Conservation (phyloP, 176 grass and related monocot species). For the Raddia distichophylla region DNA sequence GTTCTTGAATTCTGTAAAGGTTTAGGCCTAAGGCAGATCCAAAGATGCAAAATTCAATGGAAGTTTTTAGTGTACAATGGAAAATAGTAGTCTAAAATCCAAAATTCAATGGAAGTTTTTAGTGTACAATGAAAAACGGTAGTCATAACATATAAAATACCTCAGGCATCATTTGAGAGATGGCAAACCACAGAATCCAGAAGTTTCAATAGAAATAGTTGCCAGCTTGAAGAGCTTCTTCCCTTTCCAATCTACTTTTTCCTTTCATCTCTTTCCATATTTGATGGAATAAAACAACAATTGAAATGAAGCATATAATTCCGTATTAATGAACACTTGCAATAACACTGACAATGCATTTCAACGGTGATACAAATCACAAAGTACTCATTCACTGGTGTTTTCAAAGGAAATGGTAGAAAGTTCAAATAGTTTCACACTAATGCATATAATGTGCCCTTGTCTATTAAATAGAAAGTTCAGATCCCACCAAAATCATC, state of each 20-base stretch:
- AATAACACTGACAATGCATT: constrained; percentile 36
- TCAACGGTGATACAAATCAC: constrained; percentile 31
- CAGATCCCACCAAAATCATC: too few relatives aligned
- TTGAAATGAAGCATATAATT: constrained; percentile 84
- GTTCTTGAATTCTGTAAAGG: constrained; percentile 7
- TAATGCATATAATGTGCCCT: background rate
- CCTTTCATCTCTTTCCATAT: constrained; percentile 53
- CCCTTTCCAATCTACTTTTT: constrained; percentile 28
- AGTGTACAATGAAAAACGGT: constrained; percentile 1
- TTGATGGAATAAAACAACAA: constrained; percentile 80
- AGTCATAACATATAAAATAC: constrained; percentile 20
- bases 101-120: too few relatives aligned
- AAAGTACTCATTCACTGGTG: constrained; percentile 11
- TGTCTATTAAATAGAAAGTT: constrained; percentile 6
- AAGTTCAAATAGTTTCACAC: constrained; percentile 19
- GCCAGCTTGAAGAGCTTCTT: constrained; percentile 64
- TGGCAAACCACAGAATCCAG: constrained; percentile 73
- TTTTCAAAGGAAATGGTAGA: background rate
- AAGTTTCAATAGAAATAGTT: constrained; percentile 81
- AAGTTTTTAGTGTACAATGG: constrained; percentile 26
- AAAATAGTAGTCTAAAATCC: too few relatives aligned
- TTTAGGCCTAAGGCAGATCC: constrained; percentile 8
- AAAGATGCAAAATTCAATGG: constrained; percentile 23
- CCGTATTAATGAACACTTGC: constrained; percentile 94
- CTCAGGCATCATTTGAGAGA: background rate